Conservation (phyloP, 208 protist genomes). For the Trypanosoma conorhini region DNA sequence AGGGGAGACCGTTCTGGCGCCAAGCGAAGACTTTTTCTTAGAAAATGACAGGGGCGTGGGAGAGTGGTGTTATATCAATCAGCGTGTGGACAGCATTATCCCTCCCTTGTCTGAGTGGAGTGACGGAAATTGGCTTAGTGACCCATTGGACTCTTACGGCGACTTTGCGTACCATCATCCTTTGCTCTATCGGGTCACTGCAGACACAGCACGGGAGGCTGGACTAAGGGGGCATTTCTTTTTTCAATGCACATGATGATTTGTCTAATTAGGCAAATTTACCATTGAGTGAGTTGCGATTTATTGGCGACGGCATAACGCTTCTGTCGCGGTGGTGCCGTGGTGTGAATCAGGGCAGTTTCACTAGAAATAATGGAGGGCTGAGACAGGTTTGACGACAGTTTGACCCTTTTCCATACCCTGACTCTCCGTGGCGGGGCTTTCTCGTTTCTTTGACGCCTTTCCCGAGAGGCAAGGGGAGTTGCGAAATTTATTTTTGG, state of each 20-base stretch:
- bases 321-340: too few species aligned
- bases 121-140: conserved; percentile 14
- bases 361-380: too few species aligned
- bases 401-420: neutral
- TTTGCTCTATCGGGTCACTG: conserved; percentile 6
- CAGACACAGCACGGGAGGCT: neutral
- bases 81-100: conserved; percentile 17
- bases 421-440: too few species aligned
- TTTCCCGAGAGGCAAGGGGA: too few species aligned
- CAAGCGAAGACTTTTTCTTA: conserved; percentile 12
- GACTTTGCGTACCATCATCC: conserved; percentile 33
- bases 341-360: too few species aligned
- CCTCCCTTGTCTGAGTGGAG: conserved; percentile 20
- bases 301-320: neutral
- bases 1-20: neutral
- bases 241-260: neutral
- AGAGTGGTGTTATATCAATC: conserved; percentile 11
- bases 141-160: conserved; percentile 8
- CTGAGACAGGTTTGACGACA: neutral
- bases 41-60: neutral
- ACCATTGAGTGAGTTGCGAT: neutral
- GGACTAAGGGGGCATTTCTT: neutral
- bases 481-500: neutral
- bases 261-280: neutral
- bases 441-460: too few species aligned